Percentiles rank a stretch among this genome's conserved stretches.
Conservation (phyloP, 176 grass and related monocot species). For the Microstegium vimineum region DNA sequence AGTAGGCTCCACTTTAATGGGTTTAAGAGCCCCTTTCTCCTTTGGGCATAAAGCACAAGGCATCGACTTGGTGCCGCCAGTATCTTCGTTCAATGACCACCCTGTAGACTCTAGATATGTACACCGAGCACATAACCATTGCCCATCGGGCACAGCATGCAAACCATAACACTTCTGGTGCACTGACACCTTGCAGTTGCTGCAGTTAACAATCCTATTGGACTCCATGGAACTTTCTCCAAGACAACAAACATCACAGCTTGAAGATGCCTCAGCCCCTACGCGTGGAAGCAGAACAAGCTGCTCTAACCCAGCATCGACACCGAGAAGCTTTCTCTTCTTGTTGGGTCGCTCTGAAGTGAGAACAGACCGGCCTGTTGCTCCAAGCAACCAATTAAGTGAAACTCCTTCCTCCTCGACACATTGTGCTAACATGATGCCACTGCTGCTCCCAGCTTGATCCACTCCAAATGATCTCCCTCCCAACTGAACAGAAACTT, state of each 20-base stretch:
- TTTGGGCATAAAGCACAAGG: constrained; percentile 84
- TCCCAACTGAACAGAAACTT: constrained; percentile 23
- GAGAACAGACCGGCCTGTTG: constrained; percentile 68
- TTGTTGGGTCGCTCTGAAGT: constrained; percentile 95
- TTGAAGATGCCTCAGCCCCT: constrained; percentile 26
- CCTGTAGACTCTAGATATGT: constrained; percentile 47
- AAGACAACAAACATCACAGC: constrained; percentile 74
- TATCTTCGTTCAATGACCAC: constrained; percentile 17
- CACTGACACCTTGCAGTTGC: constrained; percentile 62
- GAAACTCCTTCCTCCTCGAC: constrained; percentile 23
- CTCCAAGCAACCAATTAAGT: constrained; percentile 51
- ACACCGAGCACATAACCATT: constrained; percentile 79
- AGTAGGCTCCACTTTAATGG: constrained; percentile 28
- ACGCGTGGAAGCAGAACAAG: constrained; percentile 61
- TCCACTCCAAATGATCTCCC: constrained; percentile 22
- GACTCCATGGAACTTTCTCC: constrained; percentile 41
- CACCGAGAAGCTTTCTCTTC: constrained; percentile 91
- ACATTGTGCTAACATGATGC: constrained; percentile 1
- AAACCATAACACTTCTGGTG: constrained; percentile 98
- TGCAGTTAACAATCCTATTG: constrained; percentile 64
- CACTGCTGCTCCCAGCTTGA: constrained; percentile 22
- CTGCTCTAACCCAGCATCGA: constrained; percentile 73
- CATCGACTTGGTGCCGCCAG: not conserved
- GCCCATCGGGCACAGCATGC: constrained; percentile 44
- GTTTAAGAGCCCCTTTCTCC: constrained; percentile 73